phyloP scores from a whole-genome alignment of 768 basidiomycete species.

The Boletus reticulatus region DNA sequence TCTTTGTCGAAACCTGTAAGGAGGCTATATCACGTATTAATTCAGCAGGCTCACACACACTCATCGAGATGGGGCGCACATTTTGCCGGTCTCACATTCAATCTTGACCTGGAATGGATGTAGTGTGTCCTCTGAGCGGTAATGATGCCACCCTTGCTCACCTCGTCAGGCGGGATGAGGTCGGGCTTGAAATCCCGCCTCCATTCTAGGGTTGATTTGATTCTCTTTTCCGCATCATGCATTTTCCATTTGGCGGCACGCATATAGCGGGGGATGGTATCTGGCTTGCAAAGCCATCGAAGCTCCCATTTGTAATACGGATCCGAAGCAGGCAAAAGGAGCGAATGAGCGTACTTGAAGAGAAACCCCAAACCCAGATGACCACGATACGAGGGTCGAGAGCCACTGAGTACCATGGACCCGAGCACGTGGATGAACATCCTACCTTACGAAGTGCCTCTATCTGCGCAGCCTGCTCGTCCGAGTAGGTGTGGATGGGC shows the following conservation, averaged over 20 bases:
- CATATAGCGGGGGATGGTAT: conserved; percentile 70
- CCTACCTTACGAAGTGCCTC: conserved; percentile 60
- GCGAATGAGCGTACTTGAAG: conserved; percentile 61
- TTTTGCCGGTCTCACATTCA: conserved; percentile 85
- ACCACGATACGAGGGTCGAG: neutral
- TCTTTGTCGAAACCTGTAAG: conserved; percentile 84
- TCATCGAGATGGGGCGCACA: conserved; percentile 46
- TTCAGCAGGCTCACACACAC: neutral
- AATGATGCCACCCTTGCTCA: conserved; percentile 19
- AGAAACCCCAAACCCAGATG: neutral
- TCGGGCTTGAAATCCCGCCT: conserved; percentile 83
- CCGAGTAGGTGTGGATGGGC: conserved; percentile 59
- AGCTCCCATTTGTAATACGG: conserved; percentile 75
- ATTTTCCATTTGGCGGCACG: conserved; percentile 84
- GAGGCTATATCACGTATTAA: conserved; percentile 44
- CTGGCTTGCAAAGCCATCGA: conserved; percentile 69
- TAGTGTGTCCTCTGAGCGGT: neutral
- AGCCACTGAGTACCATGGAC: neutral
- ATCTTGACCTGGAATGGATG: conserved; percentile 49
- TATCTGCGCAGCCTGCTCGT: conserved; percentile 60
- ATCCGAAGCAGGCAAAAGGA: conserved; percentile 63
- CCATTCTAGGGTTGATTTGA: conserved; percentile 81
- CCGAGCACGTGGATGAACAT: neutral
- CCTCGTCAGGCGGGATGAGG: conserved; percentile 76
- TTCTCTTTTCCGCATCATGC: conserved; percentile 72